Percentiles rank a stretch among this genome's conserved stretches.
Conservation (phyloP, 352 stramenopile genomes). For the Phytophthora palmivora region DNA sequence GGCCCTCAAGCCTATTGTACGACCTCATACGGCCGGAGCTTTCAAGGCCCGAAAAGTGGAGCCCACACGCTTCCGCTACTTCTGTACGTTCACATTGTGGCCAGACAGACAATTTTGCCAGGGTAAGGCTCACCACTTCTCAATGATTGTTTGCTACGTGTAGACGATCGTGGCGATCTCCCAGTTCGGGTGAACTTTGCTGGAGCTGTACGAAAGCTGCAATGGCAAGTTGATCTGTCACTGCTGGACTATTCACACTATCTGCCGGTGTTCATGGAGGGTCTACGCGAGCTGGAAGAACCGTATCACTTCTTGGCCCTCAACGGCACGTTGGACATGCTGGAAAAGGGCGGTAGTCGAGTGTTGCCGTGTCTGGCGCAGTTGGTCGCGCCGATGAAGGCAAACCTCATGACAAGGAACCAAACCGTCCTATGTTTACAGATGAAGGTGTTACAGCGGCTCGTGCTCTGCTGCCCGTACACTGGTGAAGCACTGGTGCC, state of each 20-base stretch:
- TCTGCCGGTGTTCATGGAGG: conserved; percentile 94
- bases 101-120: too few relatives aligned
- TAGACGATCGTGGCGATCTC: conserved; percentile 78
- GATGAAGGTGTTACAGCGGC: conserved; percentile 80
- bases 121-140: too few relatives aligned
- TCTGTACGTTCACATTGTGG: conserved; percentile 84
- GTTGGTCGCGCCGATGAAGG: conserved; percentile 79
- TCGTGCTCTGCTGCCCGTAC: conserved; percentile 72
- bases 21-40: conserved; percentile 57
- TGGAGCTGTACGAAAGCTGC: conserved; percentile 74
- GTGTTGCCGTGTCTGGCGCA: conserved; percentile 64
- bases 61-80: conserved; percentile 83
- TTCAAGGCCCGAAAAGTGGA: conserved; percentile 78
- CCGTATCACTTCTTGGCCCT: conserved; percentile 87
- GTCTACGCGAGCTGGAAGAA: conserved; percentile 86
- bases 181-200: conserved; percentile 80
- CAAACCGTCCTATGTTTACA: conserved; percentile 76
- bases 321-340: conserved; percentile 82
- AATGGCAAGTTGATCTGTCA: conserved; percentile 71
- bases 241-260: conserved; percentile 89
- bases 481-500: conserved; percentile 92
- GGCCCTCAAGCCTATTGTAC: conserved; percentile 24
- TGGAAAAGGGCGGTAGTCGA: conserved; percentile 75
- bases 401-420: conserved; percentile 87
- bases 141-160: not conserved